phyloP scores from a whole-genome alignment of 768 basidiomycete species.

The Fomitopsis serialis region DNA sequence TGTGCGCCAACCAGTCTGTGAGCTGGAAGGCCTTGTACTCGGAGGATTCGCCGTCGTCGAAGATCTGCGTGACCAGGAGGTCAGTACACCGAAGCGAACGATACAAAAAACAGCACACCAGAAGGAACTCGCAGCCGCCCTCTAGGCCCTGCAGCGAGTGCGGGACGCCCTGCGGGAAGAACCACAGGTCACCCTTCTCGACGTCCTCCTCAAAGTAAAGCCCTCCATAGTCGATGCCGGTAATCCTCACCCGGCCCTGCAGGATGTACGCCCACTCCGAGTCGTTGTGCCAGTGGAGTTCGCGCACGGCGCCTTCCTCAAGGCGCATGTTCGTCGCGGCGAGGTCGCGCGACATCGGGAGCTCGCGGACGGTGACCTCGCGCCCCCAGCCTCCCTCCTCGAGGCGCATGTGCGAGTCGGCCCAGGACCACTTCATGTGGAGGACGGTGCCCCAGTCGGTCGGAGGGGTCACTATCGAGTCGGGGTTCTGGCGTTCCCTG shows the following conservation, averaged over 20 bases:
- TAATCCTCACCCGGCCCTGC: conserved; percentile 30
- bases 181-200: conserved; percentile 21
- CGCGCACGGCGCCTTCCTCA: conserved; percentile 29
- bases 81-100: not conserved
- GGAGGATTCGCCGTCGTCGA: conserved; percentile 45
- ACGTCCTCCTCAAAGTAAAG: conserved; percentile 45
- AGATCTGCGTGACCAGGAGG: conserved; percentile 30
- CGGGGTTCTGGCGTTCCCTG: not conserved
- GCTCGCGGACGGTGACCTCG: conserved; percentile 1
- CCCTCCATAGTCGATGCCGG: conserved; percentile 41
- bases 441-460: conserved; percentile 2
- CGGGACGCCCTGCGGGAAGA: conserved; percentile 46
- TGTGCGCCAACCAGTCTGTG: conserved; percentile 51
- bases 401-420: conserved; percentile 2
- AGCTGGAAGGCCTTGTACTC: conserved; percentile 51
- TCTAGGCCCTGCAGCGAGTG: conserved; percentile 45
- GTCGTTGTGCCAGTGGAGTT: conserved; percentile 32
- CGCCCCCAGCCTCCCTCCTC: conserved; percentile 4
- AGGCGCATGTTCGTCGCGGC: conserved; percentile 32
- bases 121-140: conserved; percentile 46
- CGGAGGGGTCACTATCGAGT: not conserved
- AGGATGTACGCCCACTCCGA: conserved; percentile 28
- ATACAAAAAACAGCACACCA: not conserved
- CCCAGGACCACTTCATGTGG: conserved; percentile 1
- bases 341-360: conserved; percentile 1